Evolutionary conservation across 352 stramenopile species (phyloP).

Genomic region (Phytophthora palmivora): DNA sequence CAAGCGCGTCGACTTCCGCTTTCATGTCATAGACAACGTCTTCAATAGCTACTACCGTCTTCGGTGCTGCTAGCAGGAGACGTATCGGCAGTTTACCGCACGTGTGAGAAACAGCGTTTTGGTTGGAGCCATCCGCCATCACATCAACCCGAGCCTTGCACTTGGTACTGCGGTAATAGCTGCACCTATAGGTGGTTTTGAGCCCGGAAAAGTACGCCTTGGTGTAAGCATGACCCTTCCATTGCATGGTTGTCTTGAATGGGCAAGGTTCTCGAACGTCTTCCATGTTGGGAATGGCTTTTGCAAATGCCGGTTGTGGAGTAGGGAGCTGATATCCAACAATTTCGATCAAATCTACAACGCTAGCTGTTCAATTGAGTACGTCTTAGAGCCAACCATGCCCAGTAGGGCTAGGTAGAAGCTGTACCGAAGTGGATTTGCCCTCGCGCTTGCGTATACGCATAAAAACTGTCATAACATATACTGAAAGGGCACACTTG

Average conservation of each 20-base stretch:
- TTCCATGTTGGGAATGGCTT: constrained; percentile 17
- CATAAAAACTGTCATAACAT: neutral
- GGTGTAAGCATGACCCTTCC: constrained; percentile 8
- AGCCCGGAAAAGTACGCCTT: constrained; percentile 8
- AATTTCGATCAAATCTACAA: neutral
- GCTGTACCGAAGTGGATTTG: too few relatives aligned
- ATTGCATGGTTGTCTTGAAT: constrained; percentile 13
- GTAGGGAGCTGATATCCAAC: neutral
- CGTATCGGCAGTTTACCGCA: neutral
- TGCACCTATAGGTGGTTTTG: constrained; percentile 16
- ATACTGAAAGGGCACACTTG: constrained; percentile 4
- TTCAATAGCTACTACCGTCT: neutral
- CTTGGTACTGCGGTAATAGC: constrained; percentile 7
- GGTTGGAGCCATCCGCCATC: constrained; percentile 8
- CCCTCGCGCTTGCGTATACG: neutral
- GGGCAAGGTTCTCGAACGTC: constrained; percentile 7
- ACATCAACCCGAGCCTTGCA: constrained; percentile 16
- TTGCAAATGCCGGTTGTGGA: neutral
- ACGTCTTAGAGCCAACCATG: too few relatives aligned
- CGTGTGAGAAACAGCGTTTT: constrained; percentile 7
- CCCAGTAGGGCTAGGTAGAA: too few relatives aligned
- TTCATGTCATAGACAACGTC: constrained; percentile 15
- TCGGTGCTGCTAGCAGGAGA: neutral
- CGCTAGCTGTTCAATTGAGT: too few relatives aligned
- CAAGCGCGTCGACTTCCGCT: neutral